Evolutionary conservation across 1,284 basidiomycete genomes (phyloP).

Genomic region (Ceratobasidium sp.): DNA sequence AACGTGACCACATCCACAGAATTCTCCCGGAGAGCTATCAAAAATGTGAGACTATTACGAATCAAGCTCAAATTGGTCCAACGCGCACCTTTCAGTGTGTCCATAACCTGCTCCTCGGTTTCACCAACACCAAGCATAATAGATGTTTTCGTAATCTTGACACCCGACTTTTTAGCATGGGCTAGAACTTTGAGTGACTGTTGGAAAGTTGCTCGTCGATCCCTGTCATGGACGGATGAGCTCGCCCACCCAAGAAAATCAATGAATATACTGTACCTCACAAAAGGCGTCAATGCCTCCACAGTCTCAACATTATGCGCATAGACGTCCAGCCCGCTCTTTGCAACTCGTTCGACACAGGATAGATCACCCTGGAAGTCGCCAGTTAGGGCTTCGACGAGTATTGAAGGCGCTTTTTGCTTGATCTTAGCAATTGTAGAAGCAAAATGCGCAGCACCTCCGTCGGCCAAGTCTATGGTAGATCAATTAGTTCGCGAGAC

Average conservation of each 20-base stretch:
- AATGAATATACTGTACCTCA: slow-evolving; percentile 57
- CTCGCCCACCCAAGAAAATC: not conserved
- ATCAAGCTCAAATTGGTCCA: not conserved
- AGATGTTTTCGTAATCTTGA: slow-evolving; percentile 95
- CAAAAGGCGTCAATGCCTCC: slow-evolving; percentile 92
- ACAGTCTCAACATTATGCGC: slow-evolving; percentile 98
- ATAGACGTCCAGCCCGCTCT: slow-evolving; percentile 95
- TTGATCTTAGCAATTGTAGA: slow-evolving; percentile 96
- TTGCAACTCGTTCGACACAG: slow-evolving; percentile 84
- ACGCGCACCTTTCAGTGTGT: slow-evolving; percentile 80
- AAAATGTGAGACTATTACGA: slow-evolving; percentile 11
- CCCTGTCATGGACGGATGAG: slow-evolving; percentile 58
- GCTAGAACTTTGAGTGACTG: slow-evolving; percentile 88
- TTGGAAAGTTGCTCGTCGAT: slow-evolving; percentile 92
- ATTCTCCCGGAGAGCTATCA: slow-evolving; percentile 78
- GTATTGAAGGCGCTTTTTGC: slow-evolving; percentile 94
- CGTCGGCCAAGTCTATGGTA: slow-evolving; percentile 83
- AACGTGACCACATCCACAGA: slow-evolving; percentile 98
- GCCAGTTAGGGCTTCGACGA: slow-evolving; percentile 96
- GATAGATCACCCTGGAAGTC: slow-evolving; percentile 88
- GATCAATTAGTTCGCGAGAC: slow-evolving; percentile 26
- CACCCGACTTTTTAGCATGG: slow-evolving; percentile 83
- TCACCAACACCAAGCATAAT: slow-evolving; percentile 99
- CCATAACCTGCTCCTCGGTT: slow-evolving; percentile 82
- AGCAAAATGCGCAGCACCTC: slow-evolving; percentile 93